Evolutionary conservation across 495 filamentous ascomycete genomes (phyloP).

Genomic region (Neurospora africana): DNA sequence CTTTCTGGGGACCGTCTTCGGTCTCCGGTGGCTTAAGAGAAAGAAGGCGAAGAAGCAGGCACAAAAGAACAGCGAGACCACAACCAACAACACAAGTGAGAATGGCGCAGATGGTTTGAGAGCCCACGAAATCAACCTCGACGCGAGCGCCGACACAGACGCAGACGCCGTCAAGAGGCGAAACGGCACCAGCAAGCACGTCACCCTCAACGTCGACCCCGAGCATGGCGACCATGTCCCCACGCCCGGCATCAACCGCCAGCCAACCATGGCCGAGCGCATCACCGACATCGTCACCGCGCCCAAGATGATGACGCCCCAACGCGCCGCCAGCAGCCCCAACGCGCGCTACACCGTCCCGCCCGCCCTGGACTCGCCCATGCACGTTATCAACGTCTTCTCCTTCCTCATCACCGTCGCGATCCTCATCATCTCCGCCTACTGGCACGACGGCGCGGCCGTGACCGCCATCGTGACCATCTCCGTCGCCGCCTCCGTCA

Average conservation of each 20-base stretch:
- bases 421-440: slow-evolving; percentile 25
- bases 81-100: not conserved
- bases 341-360: slow-evolving; percentile 35
- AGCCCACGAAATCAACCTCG: not conserved
- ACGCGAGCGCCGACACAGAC: no score
- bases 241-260: slow-evolving; percentile 13
- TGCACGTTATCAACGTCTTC: slow-evolving; percentile 41
- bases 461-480: slow-evolving; percentile 38
- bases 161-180: not conserved
- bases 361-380: slow-evolving; percentile 32
- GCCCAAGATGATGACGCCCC: slow-evolving; percentile 16
- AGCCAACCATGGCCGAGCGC: slow-evolving; percentile 23
- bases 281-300: slow-evolving; percentile 26
- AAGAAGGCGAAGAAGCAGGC: not conserved
- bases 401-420: slow-evolving; percentile 41
- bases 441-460: slow-evolving; percentile 43
- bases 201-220: not conserved
- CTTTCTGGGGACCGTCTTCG: not conserved
- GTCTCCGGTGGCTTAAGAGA: not conserved
- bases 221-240: slow-evolving; percentile 6
- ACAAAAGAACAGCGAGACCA: not conserved
- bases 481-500: slow-evolving; percentile 35
- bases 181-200: slow-evolving; percentile 1
- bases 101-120: not conserved
- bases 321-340: slow-evolving; percentile 4